Evolutionary conservation across 345 rosid species (phyloP), one percentile per base, ranked within the genome.

Genomic region (Mercurialis annua): DNA sequence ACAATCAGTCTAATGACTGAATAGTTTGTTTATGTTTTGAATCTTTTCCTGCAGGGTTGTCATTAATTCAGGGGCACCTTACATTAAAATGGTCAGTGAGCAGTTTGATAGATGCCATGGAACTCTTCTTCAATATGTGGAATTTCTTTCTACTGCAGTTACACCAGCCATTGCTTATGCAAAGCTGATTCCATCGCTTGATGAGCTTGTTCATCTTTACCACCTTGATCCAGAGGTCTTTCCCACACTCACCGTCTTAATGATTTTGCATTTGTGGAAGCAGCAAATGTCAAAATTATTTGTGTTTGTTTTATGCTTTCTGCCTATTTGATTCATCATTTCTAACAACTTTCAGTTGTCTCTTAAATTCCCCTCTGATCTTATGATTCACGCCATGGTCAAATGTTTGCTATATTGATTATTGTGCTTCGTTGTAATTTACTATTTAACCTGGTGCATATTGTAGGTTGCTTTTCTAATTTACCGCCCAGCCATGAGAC

Each of bases 101-200:
- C 94, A 95, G 76, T 95, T 95, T 73, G 99, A 95, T 75, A 85
- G 99, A 77, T 88, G 97, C 73, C 99, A 95, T 80, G 98, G 98
- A 58, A 86, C 97, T 77, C 99, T 95, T 75, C 99, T 95, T 72
- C 99, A 95, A 67, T 95, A 85, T 70, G 98, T 92, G 63, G 99
- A 95, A 72, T 95, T 92, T 71, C 98, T 95, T 59, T 83, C 86
- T 54, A 81, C 90, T 73, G 97, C 97, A 34, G 76, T 95, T 65
- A 80, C 85, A 21, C 98, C 98, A 44, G 78, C 89, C 59, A 60
- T 81, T 78, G 86, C 90, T 50, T 95, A 92, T 74, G 84, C 97
- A 60, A 89, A 81, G 68, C 78, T 92, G 75, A 78, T 95, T 73
- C 99, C 98, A 46, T 81, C 94, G 14, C 96, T 95, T 50, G 63